Conservation (phyloP, 176 grass and related monocot species). For the Coix lacrymajobi region DNA sequence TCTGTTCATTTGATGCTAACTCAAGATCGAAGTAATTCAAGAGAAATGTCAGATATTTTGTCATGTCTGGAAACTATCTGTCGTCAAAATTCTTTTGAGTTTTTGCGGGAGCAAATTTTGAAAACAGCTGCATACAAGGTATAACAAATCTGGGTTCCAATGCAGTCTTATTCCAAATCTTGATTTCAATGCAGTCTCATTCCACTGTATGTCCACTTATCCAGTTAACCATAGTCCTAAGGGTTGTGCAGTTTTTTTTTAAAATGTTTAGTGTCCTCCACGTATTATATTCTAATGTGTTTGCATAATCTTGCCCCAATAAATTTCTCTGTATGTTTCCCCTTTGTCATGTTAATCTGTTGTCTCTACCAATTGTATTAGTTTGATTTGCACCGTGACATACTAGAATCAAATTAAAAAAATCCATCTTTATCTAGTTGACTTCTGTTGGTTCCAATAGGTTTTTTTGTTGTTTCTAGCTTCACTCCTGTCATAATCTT, state of each 20-base stretch:
- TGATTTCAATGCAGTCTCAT: not conserved
- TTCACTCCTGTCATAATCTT: not conserved
- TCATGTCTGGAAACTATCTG: slow-evolving; percentile 74
- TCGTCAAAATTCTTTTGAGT: slow-evolving; percentile 70
- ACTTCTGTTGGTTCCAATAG: not conserved
- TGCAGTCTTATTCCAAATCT: slow-evolving; percentile 18
- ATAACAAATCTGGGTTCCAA: not conserved
- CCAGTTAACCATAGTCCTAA: not conserved
- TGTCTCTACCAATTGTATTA: not conserved
- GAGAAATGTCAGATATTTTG: slow-evolving; percentile 52
- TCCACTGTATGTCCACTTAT: not conserved
- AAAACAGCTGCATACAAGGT: slow-evolving; percentile 88
- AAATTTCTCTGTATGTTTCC: not conserved
- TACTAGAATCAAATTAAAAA: not conserved
- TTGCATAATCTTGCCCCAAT: not conserved
- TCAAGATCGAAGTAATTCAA: slow-evolving; percentile 65
- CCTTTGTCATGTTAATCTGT: not conserved
- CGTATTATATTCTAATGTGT: not conserved
- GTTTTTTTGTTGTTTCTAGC: not conserved
- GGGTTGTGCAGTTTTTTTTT: not conserved
- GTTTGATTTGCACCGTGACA: not conserved
- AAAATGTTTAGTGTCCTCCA: not conserved
- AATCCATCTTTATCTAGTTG: not conserved
- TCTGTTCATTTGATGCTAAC: slow-evolving; percentile 82
- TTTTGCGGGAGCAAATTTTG: slow-evolving; percentile 58